A percentile compares a stretch with the other conserved stretches of the same genome.
These are phyloP conservation scores for Salix koriyanagi DNA, from an alignment of 345 rosid genomes.

Conservation along the genomic window DNA sequence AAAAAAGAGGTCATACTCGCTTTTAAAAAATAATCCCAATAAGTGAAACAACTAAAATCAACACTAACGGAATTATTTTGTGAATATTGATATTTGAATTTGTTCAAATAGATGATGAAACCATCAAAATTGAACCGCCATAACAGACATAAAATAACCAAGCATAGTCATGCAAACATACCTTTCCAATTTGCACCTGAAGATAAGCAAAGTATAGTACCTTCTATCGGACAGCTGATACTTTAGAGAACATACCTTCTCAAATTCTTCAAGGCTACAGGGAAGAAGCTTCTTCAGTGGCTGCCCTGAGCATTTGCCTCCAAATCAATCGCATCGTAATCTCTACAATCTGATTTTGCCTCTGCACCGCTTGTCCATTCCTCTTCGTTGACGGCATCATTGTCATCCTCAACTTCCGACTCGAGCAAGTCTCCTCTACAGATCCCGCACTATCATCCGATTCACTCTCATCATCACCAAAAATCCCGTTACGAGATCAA, in stretches of 20 bases:
- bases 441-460: constrained; percentile 68
- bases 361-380: constrained; percentile 64
- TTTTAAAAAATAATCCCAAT: not conserved
- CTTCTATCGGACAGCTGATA: not conserved
- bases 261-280: constrained; percentile 65
- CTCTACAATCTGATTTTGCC: constrained; percentile 66
- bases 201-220: not conserved
- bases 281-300: constrained; percentile 75
- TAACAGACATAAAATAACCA: too few relatives aligned
- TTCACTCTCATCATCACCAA: constrained; percentile 69
- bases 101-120: not conserved
- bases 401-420: constrained; percentile 83
- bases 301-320: constrained; percentile 72
- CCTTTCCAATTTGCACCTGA: too few relatives aligned
- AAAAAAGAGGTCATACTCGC: not conserved
- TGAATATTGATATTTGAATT: too few relatives aligned
- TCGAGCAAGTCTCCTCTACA: constrained; percentile 57
- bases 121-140: too few relatives aligned
- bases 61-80: not conserved
- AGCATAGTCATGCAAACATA: too few relatives aligned
- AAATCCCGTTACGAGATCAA: constrained; percentile 54
- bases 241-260: constrained; percentile 46
- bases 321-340: constrained; percentile 55
- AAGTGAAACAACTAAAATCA: not conserved
- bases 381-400: constrained; percentile 53